Conservation (phyloP, 805 yeast species). For the Novakomyces olei region DNA sequence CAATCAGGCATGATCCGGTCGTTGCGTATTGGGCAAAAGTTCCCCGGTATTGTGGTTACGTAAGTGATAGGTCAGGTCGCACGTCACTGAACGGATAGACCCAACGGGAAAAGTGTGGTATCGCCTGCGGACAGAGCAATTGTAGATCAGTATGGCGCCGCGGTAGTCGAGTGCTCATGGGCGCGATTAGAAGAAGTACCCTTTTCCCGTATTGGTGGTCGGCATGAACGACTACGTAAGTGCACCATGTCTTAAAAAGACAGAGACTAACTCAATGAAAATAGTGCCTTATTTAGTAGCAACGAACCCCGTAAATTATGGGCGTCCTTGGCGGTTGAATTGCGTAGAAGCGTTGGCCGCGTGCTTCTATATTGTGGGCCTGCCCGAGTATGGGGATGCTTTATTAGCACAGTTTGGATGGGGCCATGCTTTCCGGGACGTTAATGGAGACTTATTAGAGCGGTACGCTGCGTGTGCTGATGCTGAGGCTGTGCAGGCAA, state of each 20-base stretch:
- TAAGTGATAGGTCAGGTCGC: conserved; percentile 6
- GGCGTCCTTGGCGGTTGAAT: conserved; percentile 83
- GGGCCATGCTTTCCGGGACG: conserved; percentile 73
- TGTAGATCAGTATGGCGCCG: conserved; percentile 69
- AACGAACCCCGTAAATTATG: conserved; percentile 92
- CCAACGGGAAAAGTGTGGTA: conserved; percentile 74
- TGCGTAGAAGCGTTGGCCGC: conserved; percentile 98
- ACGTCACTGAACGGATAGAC: conserved; percentile 15
- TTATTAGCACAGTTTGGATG: conserved; percentile 66
- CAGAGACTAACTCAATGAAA: conserved; percentile 1
- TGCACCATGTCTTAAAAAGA: conserved; percentile 5
- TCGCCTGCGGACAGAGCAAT: conserved; percentile 67
- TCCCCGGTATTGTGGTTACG: conserved; percentile 71
- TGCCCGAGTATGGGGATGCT: conserved; percentile 64
- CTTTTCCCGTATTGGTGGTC: conserved; percentile 76
- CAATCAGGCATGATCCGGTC: conserved; percentile 58
- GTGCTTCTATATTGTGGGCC: conserved; percentile 84
- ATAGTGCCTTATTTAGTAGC: conserved; percentile 90
- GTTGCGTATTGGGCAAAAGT: conserved; percentile 79
- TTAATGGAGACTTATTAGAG: conserved; percentile 57
- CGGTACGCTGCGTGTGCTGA: conserved; percentile 65
- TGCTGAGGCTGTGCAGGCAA: conserved; percentile 43
- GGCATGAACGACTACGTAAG: conserved; percentile 55
- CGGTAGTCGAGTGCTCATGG: conserved; percentile 98
- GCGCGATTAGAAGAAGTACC: conserved; percentile 96